A percentile compares a stretch with the other conserved stretches of the same genome.
Evolutionary conservation across 1,284 basidiomycete species (phyloP).

Genomic region (Trametes polyzona): DNA sequence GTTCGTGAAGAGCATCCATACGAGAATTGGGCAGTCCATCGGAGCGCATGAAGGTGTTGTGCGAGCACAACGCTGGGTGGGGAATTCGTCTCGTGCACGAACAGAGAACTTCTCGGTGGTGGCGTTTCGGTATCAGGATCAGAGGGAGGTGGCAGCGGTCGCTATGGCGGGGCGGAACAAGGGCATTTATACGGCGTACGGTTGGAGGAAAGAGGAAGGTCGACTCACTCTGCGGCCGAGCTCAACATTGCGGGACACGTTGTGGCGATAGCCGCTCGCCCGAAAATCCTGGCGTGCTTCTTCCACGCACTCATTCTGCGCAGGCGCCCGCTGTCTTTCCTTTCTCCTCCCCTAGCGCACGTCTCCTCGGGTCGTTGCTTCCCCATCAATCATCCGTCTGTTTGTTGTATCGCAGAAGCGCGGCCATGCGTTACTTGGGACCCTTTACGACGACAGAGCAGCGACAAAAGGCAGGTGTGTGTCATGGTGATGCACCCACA

Average conservation of each 20-base stretch:
- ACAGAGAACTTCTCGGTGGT: no score
- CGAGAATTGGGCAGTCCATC: constrained; percentile 67
- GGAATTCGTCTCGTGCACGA: no score
- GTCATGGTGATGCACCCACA: constrained; percentile 6
- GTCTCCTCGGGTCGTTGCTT: neutral
- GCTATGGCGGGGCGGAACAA: neutral
- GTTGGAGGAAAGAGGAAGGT: constrained; percentile 14
- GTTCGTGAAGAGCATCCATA: constrained; percentile 79
- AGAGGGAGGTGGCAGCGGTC: neutral
- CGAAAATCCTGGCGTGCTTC: constrained; percentile 17
- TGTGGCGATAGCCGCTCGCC: constrained; percentile 28
- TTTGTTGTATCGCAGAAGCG: neutral
- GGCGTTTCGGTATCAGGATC: no score
- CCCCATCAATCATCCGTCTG: neutral
- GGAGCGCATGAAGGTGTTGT: constrained; percentile 22
- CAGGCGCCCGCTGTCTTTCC: constrained; percentile 1
- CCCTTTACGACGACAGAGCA: neutral
- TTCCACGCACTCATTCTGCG: neutral
- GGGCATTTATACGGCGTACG: constrained; percentile 20
- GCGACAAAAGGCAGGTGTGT: neutral
- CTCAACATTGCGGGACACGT: constrained; percentile 28
- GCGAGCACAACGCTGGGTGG: constrained; percentile 13
- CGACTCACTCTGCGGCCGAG: constrained; percentile 11
- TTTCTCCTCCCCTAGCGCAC: neutral
- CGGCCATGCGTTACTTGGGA: neutral